phyloP scores from a whole-genome alignment of 441 rosid genomes.

The Mallotus repandus region DNA sequence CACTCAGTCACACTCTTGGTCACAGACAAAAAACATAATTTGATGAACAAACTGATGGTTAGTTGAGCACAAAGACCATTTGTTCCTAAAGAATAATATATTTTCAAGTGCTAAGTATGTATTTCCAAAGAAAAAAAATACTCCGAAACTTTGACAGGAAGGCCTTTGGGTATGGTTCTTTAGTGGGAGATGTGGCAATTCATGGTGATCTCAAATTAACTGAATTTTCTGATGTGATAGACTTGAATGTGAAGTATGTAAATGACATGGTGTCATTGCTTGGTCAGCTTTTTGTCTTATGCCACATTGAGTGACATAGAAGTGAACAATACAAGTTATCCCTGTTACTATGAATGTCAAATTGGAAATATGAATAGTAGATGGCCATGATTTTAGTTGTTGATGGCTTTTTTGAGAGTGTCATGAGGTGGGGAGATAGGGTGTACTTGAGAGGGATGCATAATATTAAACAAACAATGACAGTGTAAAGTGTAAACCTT shows the following conservation, averaged over 20 bases:
- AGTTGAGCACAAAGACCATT: background rate
- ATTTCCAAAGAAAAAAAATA: background rate
- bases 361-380: background rate
- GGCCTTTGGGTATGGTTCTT: background rate
- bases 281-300: background rate
- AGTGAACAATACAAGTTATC: background rate
- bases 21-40: background rate
- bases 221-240: background rate
- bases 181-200: background rate
- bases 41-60: background rate
- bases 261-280: background rate
- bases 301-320: background rate
- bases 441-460: background rate
- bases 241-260: background rate
- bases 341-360: background rate
- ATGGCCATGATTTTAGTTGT: slow-evolving; percentile 1
- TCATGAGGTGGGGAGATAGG: background rate
- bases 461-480: background rate
- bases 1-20: background rate
- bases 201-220: background rate
- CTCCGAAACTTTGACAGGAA: background rate
- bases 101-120: background rate
- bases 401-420: background rate
- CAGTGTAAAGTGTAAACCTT: background rate
- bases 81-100: background rate